Base-by-base conservation (phyloP, 805 yeast genomes). In the Babjeviella inositovora region DNA sequence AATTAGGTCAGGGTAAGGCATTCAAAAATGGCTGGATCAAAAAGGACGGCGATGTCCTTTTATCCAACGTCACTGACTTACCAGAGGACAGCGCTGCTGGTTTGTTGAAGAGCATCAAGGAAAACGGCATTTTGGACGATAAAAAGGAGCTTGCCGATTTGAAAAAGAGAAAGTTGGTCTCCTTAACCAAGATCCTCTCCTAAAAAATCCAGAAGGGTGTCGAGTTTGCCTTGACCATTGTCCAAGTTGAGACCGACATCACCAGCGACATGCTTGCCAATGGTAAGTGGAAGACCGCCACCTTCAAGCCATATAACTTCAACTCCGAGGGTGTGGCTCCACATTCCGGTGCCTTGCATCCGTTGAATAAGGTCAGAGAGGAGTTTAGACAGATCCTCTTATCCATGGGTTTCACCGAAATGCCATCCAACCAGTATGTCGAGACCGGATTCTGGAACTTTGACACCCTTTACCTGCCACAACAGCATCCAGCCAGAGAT, bases 401-500 rank as follows among this genome's bases (percentile, higher is more conserved):
- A 57, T 72, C 90, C 18, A 72, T 90, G 85, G 99, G 99, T 6
- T 90, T 90, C 71, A 71, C 90, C 14, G 99, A 90, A 57, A 90
- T 90, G 99, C 95, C 98, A 30, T 76, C 98, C 13, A 87, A 87
- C 51, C 95, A 87, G 51, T 90, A 85, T 47, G 99, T 90, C 25
- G 99, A 90, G 47, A 69, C 90, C 10, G 97, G 97, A 4, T 90
- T 90, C 71, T 90, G 99, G 99, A 90, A 90, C 55, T 90, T 90
- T 45, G 99, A 90, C 50, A 70, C 98, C 4, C 64, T 90, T 41
- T 90, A 58, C 41, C 98, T 90, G 26, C 99, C 99, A 27, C 99
- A 90, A 58, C 97, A 90, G 58, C 99, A 90, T 57, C 98, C 99
- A 10, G 99, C 99, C 23, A 75, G 99, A 60, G 99, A 90, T 49